A percentile compares a stretch with the other conserved stretches of the same genome.
These are phyloP conservation scores for Gossypium herbaceum DNA, from an alignment of 345 rosid genomes.

Conservation along the genomic window DNA sequence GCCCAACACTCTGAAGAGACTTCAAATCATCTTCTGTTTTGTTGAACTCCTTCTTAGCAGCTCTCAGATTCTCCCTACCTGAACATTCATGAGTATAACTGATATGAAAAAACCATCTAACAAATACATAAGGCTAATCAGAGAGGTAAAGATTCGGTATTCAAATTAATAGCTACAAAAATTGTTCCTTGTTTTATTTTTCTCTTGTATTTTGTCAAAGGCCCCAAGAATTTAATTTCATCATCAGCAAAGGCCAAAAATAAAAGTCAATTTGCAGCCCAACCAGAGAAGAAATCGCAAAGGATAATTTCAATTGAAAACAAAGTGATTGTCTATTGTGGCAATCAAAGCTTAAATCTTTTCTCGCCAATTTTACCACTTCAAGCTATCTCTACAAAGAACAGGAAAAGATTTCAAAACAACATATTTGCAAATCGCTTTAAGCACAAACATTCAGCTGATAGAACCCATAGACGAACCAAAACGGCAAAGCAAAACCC, in stretches of 20 bases:
- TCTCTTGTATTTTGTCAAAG: background rate
- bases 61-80: conserved; percentile 81
- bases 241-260: background rate
- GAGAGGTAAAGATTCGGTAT: background rate
- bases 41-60: conserved; percentile 85
- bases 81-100: conserved; percentile 24
- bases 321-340: background rate
- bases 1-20: conserved; percentile 99
- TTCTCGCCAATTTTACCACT: background rate
- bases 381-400: background rate
- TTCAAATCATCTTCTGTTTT: conserved; percentile 97
- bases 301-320: background rate
- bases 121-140: background rate
- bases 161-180: background rate
- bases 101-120: background rate
- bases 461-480: background rate
- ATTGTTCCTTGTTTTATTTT: background rate
- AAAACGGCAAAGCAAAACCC: conserved; percentile 14
- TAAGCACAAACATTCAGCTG: background rate
- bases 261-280: background rate
- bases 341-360: background rate
- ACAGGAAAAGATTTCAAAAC: background rate
- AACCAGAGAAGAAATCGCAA: background rate
- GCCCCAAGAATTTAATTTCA: background rate
- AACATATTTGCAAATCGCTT: background rate